Conservation (phyloP, 2,329 filamentous ascomycete genomes). For the Ceratocystis albifundus region DNA sequence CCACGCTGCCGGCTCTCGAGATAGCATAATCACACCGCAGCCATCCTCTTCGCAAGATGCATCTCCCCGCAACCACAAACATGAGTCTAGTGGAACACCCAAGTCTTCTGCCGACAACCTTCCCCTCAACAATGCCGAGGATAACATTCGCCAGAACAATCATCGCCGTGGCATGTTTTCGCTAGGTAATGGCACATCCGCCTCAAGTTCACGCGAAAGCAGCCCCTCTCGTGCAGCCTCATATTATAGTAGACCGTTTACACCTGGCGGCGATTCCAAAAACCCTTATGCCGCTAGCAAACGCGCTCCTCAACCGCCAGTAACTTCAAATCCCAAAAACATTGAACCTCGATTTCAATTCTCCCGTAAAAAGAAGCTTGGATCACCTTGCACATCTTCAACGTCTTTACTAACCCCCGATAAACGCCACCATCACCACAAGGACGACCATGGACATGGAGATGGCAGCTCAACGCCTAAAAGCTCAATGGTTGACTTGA, state of each 20-base stretch:
- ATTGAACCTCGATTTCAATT: slow-evolving; percentile 82
- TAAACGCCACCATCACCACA: slow-evolving; percentile 35
- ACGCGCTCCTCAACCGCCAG: slow-evolving; percentile 54
- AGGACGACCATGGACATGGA: slow-evolving; percentile 18
- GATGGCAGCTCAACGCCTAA: slow-evolving; percentile 34
- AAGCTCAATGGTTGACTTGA: slow-evolving; percentile 86
- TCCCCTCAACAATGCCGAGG: slow-evolving; percentile 13
- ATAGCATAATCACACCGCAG: slow-evolving; percentile 53
- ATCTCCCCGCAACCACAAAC: slow-evolving; percentile 34
- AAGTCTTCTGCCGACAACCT: slow-evolving; percentile 34
- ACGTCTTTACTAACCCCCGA: slow-evolving; percentile 37
- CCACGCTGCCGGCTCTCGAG: slow-evolving; percentile 25
- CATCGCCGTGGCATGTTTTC: slow-evolving; percentile 47
- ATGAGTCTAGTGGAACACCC: slow-evolving; percentile 34
- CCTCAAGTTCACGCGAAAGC: slow-evolving; percentile 48
- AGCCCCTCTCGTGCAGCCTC: slow-evolving; percentile 54
- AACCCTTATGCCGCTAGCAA: slow-evolving; percentile 80
- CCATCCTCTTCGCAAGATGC: slow-evolving; percentile 48
- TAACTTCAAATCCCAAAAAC: slow-evolving; percentile 38
- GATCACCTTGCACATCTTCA: slow-evolving; percentile 44
- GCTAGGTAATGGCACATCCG: slow-evolving; percentile 40
- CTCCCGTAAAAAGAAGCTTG: slow-evolving; percentile 57
- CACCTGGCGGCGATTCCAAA: slow-evolving; percentile 65
- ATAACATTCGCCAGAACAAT: slow-evolving; percentile 25
- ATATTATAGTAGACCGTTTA: slow-evolving; percentile 62